A percentile compares a stretch with the other conserved stretches of the same genome.
Conservation (phyloP, 2,329 filamentous ascomycete species). For the Penicillium sumatraense region DNA sequence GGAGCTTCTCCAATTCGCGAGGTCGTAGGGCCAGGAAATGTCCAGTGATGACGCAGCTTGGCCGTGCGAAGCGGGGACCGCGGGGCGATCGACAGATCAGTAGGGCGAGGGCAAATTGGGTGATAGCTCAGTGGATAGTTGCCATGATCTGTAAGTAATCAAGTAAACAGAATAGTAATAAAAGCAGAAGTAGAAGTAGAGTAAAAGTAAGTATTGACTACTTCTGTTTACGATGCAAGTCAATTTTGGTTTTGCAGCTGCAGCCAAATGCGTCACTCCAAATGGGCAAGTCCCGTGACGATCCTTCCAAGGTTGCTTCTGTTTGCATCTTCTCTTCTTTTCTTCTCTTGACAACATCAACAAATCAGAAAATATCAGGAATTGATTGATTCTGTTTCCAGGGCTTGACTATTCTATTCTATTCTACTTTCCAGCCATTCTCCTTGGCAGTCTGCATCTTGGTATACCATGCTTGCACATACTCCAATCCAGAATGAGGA, state of each 20-base stretch:
- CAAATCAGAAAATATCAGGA: no score
- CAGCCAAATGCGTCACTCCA: neutral
- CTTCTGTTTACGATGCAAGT: no score
- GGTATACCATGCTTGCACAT: constrained; percentile 51
- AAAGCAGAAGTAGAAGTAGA: neutral
- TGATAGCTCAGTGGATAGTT: no score
- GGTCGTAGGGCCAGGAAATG: constrained; percentile 1
- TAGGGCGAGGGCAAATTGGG: no score
- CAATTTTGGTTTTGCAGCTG: neutral
- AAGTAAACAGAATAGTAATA: neutral
- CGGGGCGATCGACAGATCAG: constrained; percentile 12
- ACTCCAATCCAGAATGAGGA: constrained; percentile 49
- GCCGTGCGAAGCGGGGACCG: constrained; percentile 12
- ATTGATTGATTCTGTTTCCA: no score
- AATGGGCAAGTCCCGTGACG: neutral
- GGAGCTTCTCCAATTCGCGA: constrained; percentile 10
- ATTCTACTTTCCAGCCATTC: constrained; percentile 11
- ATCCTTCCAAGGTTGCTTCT: no score
- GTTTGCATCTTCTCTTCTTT: neutral
- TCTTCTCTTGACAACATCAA: no score
- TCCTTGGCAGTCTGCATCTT: constrained; percentile 16
- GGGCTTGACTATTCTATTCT: no score
- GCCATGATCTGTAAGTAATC: no score
- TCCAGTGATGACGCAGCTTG: constrained; percentile 18
- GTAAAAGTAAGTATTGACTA: neutral